Percentiles rank a stretch among this genome's conserved stretches.
phyloP scores from a whole-genome alignment of 2,329 filamentous ascomycete genomes.

The Colletotrichum tropicale region DNA sequence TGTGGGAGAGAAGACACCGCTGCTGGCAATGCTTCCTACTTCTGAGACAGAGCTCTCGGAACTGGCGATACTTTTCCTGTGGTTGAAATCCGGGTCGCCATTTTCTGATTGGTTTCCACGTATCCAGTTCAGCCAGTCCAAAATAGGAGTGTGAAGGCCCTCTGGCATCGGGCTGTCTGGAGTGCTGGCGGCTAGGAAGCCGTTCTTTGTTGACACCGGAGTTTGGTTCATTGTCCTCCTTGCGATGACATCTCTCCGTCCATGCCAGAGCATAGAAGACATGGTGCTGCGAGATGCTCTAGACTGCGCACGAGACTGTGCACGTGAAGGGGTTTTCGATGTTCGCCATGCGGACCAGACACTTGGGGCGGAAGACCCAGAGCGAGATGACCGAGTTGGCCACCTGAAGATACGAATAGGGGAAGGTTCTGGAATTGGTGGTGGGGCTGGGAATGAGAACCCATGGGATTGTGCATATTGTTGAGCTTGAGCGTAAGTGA shows the following conservation, averaged over 20 bases:
- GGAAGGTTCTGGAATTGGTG: constrained; percentile 1
- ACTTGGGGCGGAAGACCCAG: neutral
- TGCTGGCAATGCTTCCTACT: neutral
- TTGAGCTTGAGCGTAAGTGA: constrained; percentile 15
- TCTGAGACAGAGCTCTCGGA: neutral
- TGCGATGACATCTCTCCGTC: constrained; percentile 5
- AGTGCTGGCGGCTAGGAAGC: neutral
- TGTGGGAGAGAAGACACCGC: constrained; percentile 12
- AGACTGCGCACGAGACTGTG: neutral
- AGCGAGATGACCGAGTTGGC: constrained; percentile 16
- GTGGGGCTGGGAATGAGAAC: neutral
- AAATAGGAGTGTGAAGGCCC: neutral
- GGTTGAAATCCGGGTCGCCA: constrained; percentile 9
- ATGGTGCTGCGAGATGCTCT: constrained; percentile 7
- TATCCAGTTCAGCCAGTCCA: constrained; percentile 12
- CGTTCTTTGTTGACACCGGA: neutral
- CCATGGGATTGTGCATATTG: constrained; percentile 17
- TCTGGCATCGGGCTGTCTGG: neutral
- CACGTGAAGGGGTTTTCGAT: neutral
- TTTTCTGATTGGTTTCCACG: constrained; percentile 2
- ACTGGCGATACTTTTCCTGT: constrained; percentile 11
- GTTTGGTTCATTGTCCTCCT: neutral
- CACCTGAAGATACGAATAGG: constrained; percentile 19
- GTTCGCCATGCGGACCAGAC: neutral
- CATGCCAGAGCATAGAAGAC: constrained; percentile 17